These are phyloP conservation scores for Podaxis mareebaensis DNA, from an alignment of 768 basidiomycete genomes.

Conservation along the genomic window DNA sequence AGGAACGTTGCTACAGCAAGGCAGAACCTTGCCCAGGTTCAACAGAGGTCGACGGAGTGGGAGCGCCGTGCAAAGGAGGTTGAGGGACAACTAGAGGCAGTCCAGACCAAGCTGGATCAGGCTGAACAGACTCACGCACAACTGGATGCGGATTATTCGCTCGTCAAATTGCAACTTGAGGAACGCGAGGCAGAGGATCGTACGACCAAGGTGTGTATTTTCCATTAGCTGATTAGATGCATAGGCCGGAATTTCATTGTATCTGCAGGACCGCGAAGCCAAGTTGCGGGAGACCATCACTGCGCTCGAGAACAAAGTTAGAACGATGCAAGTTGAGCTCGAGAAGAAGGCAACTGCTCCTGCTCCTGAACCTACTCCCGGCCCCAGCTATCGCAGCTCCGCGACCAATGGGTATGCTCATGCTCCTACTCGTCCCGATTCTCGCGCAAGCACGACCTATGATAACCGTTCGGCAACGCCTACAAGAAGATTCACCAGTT, in stretches of 20 bases:
- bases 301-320: slow-evolving; percentile 59
- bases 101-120: slow-evolving; percentile 63
- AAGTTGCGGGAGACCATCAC: slow-evolving; percentile 69
- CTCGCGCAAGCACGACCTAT: slow-evolving; percentile 68
- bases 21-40: slow-evolving; percentile 67
- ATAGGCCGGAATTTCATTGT: neutral
- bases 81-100: slow-evolving; percentile 62
- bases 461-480: slow-evolving; percentile 53
- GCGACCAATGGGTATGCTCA: slow-evolving; percentile 43
- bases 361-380: slow-evolving; percentile 28
- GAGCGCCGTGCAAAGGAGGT: slow-evolving; percentile 75
- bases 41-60: slow-evolving; percentile 81
- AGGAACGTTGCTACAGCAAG: slow-evolving; percentile 55
- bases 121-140: slow-evolving; percentile 64
- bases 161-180: slow-evolving; percentile 71
- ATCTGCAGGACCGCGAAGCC: slow-evolving; percentile 64
- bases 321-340: slow-evolving; percentile 58
- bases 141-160: slow-evolving; percentile 69
- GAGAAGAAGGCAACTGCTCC: slow-evolving; percentile 43
- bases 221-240: neutral
- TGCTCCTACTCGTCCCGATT: slow-evolving; percentile 66
- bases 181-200: slow-evolving; percentile 75
- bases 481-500: slow-evolving; percentile 34
- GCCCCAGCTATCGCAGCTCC: slow-evolving; percentile 36
- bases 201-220: slow-evolving; percentile 53